phyloP scores from a whole-genome alignment of 257 asterid species.

The Salvia rosmarinus region DNA sequence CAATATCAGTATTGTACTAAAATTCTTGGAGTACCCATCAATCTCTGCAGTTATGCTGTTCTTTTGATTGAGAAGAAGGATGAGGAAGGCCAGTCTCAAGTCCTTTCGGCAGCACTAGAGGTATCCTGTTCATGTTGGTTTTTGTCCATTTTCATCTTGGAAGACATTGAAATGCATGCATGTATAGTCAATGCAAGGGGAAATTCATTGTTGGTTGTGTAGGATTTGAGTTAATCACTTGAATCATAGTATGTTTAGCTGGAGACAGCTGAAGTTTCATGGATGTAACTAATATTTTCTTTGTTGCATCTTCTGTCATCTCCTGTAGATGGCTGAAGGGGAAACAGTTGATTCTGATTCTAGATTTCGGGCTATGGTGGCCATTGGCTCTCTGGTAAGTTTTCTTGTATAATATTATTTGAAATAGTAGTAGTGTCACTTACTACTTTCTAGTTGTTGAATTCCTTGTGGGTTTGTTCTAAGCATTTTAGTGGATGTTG shows the following conservation, averaged over 20 bases:
- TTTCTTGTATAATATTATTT: conserved; percentile 10
- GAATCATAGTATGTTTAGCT: background rate
- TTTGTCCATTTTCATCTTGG: conserved; percentile 14
- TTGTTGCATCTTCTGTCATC: conserved; percentile 19
- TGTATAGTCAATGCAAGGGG: too few species aligned
- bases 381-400: conserved; percentile 95
- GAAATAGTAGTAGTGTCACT: background rate
- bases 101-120: conserved; percentile 97
- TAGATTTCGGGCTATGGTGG: conserved; percentile 84
- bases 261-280: conserved; percentile 16
- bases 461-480: too few species aligned
- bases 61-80: conserved; percentile 86
- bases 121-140: conserved; percentile 42
- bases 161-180: conserved; percentile 16
- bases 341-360: conserved; percentile 70
- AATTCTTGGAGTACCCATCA: conserved; percentile 27
- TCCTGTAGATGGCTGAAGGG: conserved; percentile 84
- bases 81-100: conserved; percentile 96
- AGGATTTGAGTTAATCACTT: conserved; percentile 8
- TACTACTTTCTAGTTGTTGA: background rate
- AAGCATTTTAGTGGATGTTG: too few species aligned
- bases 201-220: too few species aligned
- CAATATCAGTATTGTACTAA: background rate
- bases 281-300: conserved; percentile 11
- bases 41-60: conserved; percentile 79